Base-by-base conservation (phyloP, 495 filamentous ascomycete genomes). In the Penicillium pulvis region DNA sequence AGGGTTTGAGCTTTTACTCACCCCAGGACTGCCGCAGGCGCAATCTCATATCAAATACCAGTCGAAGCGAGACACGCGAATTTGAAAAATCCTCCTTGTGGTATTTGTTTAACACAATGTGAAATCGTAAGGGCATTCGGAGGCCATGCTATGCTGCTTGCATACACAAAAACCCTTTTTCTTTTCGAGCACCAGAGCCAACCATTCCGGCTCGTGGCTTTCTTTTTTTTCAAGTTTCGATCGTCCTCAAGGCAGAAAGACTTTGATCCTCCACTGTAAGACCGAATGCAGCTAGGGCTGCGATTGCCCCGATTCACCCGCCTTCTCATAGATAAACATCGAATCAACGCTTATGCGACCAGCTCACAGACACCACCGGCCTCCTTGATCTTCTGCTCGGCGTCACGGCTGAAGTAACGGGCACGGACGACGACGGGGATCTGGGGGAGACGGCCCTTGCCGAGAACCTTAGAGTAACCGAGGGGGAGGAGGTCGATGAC, bases 381-480 rank as follows among this genome's bases (percentile, higher is more conserved):
- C 71, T 90, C 92, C 74, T 90, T 93, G 80, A 97, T 96, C 86
- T 97, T 97, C 79, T 85, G 80, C 86, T 97, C 92, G 60, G 92
- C 92, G 71, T 91, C 82, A 73, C 86, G 85, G 81, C 87, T 91
- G 78, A 97, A 86, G 77, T 89, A 95, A 69, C 92, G 79, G 60
- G 92, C 92, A 72, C 90, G 88, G 70, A 97, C 90, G 66, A 97
- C 88, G 67, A 97, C 67, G 53, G 92, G 92, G 65, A 95, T 81
- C 64, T 90, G 79, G 60, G 92, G 92, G 64, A 97, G 79, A 68
- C 91, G 83, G 73, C 92, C 92, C 85, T 97, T 97, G 74, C 92
- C 92, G 67, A 95, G 85, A 60, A 96, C 85, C 80, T 97, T 96
- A 68, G 90, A 86, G 86, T 95, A 96, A 61, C 92, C 92, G 68